phyloP scores from a whole-genome alignment of 495 filamentous ascomycete species.

The Trichoderma orchidacearum region DNA sequence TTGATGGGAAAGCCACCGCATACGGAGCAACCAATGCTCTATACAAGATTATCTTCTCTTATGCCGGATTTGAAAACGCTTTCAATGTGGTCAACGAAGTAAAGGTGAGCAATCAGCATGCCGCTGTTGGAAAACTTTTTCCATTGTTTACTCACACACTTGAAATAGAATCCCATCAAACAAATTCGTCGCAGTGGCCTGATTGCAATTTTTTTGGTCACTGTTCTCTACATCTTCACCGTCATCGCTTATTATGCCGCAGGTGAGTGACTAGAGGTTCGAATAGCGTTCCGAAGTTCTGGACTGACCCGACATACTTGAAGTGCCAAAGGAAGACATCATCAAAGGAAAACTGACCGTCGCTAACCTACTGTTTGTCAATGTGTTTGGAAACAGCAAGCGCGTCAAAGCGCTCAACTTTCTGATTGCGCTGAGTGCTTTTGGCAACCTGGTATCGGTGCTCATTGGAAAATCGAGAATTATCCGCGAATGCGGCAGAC shows the following conservation, averaged over 20 bases:
- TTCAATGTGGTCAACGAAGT: slow-evolving; percentile 57
- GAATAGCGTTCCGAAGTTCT: no score
- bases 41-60: slow-evolving; percentile 51
- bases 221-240: slow-evolving; percentile 43
- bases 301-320: slow-evolving; percentile 23
- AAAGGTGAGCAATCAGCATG: slow-evolving; percentile 26
- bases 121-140: no score
- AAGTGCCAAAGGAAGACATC: slow-evolving; percentile 26
- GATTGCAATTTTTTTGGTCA: slow-evolving; percentile 33
- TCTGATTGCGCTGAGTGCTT: slow-evolving; percentile 47
- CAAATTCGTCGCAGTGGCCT: slow-evolving; percentile 39
- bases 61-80: slow-evolving; percentile 46
- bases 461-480: slow-evolving; percentile 43
- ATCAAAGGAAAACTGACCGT: slow-evolving; percentile 16
- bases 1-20: slow-evolving; percentile 37
- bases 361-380: slow-evolving; percentile 45
- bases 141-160: slow-evolving; percentile 14
- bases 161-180: slow-evolving; percentile 23
- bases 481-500: slow-evolving; percentile 48
- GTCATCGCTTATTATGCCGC: slow-evolving; percentile 47
- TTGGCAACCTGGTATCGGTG: slow-evolving; percentile 49
- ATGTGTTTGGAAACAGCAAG: slow-evolving; percentile 39
- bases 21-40: slow-evolving; percentile 41
- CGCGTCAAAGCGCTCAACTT: slow-evolving; percentile 42
- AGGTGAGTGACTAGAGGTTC: background rate